A percentile compares a stretch with the other conserved stretches of the same genome.
phyloP scores from a whole-genome alignment of 2,329 filamentous ascomycete species.

The Pleomassaria siparia region DNA sequence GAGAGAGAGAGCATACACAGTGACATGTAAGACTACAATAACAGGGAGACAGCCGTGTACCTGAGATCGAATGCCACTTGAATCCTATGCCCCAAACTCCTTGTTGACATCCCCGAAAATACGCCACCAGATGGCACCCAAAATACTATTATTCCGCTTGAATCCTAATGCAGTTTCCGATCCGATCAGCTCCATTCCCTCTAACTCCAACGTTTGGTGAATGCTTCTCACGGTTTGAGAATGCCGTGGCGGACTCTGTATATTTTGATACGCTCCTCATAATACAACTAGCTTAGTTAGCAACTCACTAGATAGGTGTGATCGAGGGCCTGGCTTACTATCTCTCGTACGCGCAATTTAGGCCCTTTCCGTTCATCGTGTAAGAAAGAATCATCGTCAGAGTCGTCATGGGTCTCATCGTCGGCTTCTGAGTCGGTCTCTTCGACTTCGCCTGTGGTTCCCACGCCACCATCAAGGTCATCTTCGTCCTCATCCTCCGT shows the following conservation, averaged over 20 bases:
- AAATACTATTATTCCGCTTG: neutral
- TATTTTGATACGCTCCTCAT: conserved; percentile 75
- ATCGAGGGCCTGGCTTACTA: conserved; percentile 48
- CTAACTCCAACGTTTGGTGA: neutral
- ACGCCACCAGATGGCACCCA: neutral
- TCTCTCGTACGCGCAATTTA: conserved; percentile 70
- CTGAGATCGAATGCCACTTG: neutral
- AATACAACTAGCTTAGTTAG: conserved; percentile 52
- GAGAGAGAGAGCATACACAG: too few relatives aligned
- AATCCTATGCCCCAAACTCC: neutral
- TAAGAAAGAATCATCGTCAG: conserved; percentile 54
- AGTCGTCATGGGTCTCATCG: conserved; percentile 46
- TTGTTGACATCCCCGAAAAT: conserved; percentile 1
- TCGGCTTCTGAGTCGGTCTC: conserved; percentile 34
- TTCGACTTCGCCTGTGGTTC: conserved; percentile 50
- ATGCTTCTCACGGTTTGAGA: conserved; percentile 26
- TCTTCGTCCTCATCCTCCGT: conserved; percentile 48
- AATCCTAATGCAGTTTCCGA: neutral
- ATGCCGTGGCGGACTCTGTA: conserved; percentile 70
- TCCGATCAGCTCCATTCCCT: neutral
- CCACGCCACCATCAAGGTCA: conserved; percentile 53
- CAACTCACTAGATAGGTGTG: conserved; percentile 57
- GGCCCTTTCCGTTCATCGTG: conserved; percentile 52
- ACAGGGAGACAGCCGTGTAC: neutral
- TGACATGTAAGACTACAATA: neutral